phyloP scores from a whole-genome alignment of 2,329 filamentous ascomycete species.

The Paramyrothecium roridum region DNA sequence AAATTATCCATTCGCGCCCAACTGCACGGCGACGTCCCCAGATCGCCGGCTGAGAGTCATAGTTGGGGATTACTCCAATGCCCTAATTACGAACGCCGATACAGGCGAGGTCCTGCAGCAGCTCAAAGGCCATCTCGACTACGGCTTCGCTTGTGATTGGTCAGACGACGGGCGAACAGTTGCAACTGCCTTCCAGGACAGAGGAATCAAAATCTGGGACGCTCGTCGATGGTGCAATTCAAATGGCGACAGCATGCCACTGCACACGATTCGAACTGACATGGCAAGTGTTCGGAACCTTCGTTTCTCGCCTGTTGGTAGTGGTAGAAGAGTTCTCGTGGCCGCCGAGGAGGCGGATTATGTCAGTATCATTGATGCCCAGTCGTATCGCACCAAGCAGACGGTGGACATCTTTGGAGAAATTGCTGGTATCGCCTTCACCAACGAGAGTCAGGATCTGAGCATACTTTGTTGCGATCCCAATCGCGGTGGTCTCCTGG shows the following conservation, averaged over 20 bases:
- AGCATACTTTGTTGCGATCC: conserved; percentile 65
- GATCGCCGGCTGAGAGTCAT: conserved; percentile 69
- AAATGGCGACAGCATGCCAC: conserved; percentile 41
- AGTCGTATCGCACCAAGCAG: conserved; percentile 63
- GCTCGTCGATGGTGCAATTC: conserved; percentile 64
- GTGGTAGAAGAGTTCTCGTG: conserved; percentile 63
- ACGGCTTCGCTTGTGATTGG: conserved; percentile 77
- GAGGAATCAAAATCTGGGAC: conserved; percentile 71
- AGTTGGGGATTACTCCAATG: conserved; percentile 66
- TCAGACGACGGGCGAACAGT: conserved; percentile 73
- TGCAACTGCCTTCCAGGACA: conserved; percentile 76
- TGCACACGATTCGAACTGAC: conserved; percentile 57
- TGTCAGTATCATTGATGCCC: conserved; percentile 67
- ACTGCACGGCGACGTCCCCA: conserved; percentile 70
- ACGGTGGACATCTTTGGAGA: conserved; percentile 73
- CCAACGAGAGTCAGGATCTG: conserved; percentile 65
- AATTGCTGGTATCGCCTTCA: conserved; percentile 65
- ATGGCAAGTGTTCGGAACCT: conserved; percentile 68
- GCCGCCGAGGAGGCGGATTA: conserved; percentile 75
- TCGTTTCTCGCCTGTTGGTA: conserved; percentile 69
- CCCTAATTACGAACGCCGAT: conserved; percentile 67
- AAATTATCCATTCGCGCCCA: conserved; percentile 60
- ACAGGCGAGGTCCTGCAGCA: conserved; percentile 55
- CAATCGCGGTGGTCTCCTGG: conserved; percentile 63
- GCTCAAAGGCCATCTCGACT: conserved; percentile 65